Percentiles rank a stretch among this genome's conserved stretches.
Evolutionary conservation across 306 rosid genomes (phyloP).

Genomic region (Inga oerstediana): DNA sequence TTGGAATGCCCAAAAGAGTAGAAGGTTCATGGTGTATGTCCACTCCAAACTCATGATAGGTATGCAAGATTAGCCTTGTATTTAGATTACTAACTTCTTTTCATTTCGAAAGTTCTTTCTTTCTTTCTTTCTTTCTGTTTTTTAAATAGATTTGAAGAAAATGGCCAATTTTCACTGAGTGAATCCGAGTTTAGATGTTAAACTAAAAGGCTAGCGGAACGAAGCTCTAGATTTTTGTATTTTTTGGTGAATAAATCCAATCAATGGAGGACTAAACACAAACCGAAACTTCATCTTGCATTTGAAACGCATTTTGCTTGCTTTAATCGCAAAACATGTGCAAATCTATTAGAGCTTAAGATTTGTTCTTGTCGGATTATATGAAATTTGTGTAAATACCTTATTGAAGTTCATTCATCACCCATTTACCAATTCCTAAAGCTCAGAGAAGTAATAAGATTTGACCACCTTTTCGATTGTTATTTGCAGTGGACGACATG

Average conservation of each 20-base stretch:
- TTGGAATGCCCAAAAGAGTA: constrained; percentile 76
- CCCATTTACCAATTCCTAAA: not conserved
- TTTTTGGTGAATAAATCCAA: not conserved
- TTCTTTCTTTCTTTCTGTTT: not conserved
- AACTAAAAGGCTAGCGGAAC: not conserved
- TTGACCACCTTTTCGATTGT: not conserved
- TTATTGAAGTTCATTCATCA: not conserved
- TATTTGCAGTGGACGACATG: constrained; percentile 75
- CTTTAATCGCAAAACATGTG: not conserved
- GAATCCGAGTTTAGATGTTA: not conserved
- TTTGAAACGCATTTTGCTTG: not conserved
- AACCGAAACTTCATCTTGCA: not conserved
- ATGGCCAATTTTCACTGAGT: not conserved
- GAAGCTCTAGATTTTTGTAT: not conserved
- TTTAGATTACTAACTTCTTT: constrained; percentile 9
- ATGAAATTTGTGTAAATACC: not conserved
- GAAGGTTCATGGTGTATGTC: constrained; percentile 97
- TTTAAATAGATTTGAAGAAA: not conserved
- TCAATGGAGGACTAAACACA: not conserved
- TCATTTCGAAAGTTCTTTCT: not conserved
- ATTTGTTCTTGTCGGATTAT: not conserved
- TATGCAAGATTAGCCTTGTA: constrained; percentile 33
- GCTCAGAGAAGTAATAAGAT: constrained; percentile 10
- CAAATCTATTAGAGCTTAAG: not conserved
- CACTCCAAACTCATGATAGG: constrained; percentile 99